Evolutionary conservation across 257 asterid species (phyloP).

Genomic region (Solanum habrochaites): DNA sequence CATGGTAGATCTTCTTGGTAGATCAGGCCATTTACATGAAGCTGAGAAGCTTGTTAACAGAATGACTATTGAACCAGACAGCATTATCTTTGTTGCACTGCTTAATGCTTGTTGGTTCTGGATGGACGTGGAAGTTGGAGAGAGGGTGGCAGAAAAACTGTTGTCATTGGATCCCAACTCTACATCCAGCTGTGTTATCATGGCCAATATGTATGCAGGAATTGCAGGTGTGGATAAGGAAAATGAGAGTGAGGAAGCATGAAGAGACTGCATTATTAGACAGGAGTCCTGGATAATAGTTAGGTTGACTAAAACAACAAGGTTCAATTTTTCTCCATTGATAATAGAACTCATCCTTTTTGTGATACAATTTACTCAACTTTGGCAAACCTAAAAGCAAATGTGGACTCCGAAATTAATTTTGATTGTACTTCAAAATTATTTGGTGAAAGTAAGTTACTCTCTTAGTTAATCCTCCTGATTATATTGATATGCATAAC

Average conservation of each 20-base stretch:
- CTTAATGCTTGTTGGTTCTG: slow-evolving; percentile 63
- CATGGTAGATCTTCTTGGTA: slow-evolving; percentile 67
- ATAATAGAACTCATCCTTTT: slow-evolving; percentile 31
- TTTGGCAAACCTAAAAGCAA: slow-evolving; percentile 28
- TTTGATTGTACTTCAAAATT: slow-evolving; percentile 8
- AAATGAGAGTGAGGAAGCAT: slow-evolving; percentile 33
- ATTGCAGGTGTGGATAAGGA: slow-evolving; percentile 47
- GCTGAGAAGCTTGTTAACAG: slow-evolving; percentile 53
- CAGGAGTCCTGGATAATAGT: slow-evolving; percentile 83
- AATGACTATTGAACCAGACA: slow-evolving; percentile 47
- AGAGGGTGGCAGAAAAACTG: slow-evolving; percentile 45
- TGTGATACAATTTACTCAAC: slow-evolving; percentile 26
- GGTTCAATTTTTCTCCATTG: slow-evolving; percentile 42
- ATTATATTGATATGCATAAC: neutral
- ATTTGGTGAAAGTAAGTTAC: neutral
- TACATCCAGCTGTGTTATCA: slow-evolving; percentile 34
- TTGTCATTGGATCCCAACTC: slow-evolving; percentile 19
- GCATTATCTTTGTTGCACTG: slow-evolving; percentile 34
- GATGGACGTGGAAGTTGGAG: slow-evolving; percentile 44
- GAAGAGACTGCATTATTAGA: slow-evolving; percentile 27
- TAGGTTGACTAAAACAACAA: slow-evolving; percentile 51
- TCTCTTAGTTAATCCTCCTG: neutral
- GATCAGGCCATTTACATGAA: slow-evolving; percentile 51
- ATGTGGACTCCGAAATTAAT: slow-evolving; percentile 13
- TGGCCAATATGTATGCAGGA: slow-evolving; percentile 73